phyloP scores from a whole-genome alignment of 2,329 filamentous ascomycete genomes.

The Anthostomella pinea region DNA sequence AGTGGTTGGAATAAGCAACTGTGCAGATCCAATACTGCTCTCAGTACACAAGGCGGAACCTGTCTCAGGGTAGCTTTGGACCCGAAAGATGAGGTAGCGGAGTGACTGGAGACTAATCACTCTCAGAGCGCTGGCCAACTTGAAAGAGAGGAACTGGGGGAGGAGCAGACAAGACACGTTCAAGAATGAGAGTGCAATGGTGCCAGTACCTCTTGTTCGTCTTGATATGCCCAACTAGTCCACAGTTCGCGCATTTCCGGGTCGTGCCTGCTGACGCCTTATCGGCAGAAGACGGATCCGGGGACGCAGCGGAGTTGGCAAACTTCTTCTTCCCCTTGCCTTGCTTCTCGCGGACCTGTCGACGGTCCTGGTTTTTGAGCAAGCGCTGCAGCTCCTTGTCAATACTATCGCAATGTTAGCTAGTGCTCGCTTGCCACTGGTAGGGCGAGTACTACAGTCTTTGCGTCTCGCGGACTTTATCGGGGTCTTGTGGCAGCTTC shows the following conservation, averaged over 20 bases:
- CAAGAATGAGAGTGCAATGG: slow-evolving; percentile 28
- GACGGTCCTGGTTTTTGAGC: slow-evolving; percentile 85
- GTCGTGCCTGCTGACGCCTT: slow-evolving; percentile 63
- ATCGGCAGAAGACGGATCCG: slow-evolving; percentile 49
- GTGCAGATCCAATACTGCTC: too few relatives aligned
- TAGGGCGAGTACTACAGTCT: too few relatives aligned
- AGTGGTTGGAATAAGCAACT: too few relatives aligned
- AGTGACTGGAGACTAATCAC: too few relatives aligned
- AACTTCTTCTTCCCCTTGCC: slow-evolving; percentile 61
- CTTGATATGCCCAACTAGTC: slow-evolving; percentile 95
- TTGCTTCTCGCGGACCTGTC: slow-evolving; percentile 85
- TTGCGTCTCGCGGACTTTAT: slow-evolving; percentile 50
- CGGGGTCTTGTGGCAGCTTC: slow-evolving; percentile 48
- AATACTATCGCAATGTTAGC: slow-evolving; percentile 46
- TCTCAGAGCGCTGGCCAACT: too few relatives aligned
- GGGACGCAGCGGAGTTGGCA: slow-evolving; percentile 44
- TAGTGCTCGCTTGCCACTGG: slow-evolving; percentile 37
- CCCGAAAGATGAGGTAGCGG: too few relatives aligned
- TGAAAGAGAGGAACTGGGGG: too few relatives aligned
- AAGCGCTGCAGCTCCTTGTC: slow-evolving; percentile 77
- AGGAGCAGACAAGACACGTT: slow-evolving; percentile 8
- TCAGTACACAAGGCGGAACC: too few relatives aligned
- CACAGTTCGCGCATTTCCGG: slow-evolving; percentile 96
- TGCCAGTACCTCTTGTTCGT: slow-evolving; percentile 90
- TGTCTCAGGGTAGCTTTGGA: too few relatives aligned